Evolutionary conservation across 2,329 filamentous ascomycete species (phyloP), one percentile per base, ranked within the genome.

Genomic region (Furcasterigmium furcatum): DNA sequence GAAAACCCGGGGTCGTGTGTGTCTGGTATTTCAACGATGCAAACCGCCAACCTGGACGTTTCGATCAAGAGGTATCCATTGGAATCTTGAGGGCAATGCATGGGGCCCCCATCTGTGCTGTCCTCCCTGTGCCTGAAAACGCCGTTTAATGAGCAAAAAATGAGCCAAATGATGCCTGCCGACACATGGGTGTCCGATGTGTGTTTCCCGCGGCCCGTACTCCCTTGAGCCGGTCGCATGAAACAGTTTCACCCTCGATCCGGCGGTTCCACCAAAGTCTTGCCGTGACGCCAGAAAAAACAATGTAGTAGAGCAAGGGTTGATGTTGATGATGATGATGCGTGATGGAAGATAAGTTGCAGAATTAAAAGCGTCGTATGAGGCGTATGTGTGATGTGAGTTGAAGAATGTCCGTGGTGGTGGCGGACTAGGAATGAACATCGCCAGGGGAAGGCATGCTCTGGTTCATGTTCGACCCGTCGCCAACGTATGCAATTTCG

Each of bases 401-500:
- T 10, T 36, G 34, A 27, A 27, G 24, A 16, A 16, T 20, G 30
- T 14, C 30, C 30, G 8, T 5, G 30, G 10, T 16, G 30, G n/a
- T 19, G 16, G 34, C 19, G 34, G 19, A 18, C 10, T 36, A 36
- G 34, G 34, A 9, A 16, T 36, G 34, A 16, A 36, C 34, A 18
- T 36, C 34, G 34, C 34, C 34, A 18, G 34, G 34, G n/a, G 34
- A 14, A 36, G 34, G 34, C 34, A 36, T 36, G 18, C 19, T 16
- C 9, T 16, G 34, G 34, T 16, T 36, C 34, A 36, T 9, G 16
- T 18, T 18, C 9, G 34, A 36, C 12, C 34, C 34, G 34, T 36
- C 18, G 21, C 64, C 65, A 13, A 68, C 53, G 60, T 96, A 96
- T 12, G 87, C 82, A 44, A 95, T 72, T 3, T 81, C 80, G 2